Conservation (phyloP, 495 filamentous ascomycete species). For the Penicillium mononematosum region DNA sequence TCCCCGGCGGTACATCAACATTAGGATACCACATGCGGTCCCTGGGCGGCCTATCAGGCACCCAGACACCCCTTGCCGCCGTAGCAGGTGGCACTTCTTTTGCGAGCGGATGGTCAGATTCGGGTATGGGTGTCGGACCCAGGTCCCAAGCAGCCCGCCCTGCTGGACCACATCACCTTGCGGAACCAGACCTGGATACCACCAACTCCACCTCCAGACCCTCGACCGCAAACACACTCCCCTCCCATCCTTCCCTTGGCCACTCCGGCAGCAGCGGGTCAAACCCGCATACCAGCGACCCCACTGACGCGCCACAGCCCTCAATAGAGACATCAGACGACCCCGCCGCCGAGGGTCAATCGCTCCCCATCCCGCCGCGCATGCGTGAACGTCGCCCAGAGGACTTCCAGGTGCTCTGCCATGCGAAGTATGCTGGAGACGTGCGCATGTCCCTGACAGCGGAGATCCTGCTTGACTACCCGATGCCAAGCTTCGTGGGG, state of each 20-base stretch:
- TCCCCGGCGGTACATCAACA: slow-evolving; percentile 83
- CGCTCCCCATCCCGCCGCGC: slow-evolving; percentile 35
- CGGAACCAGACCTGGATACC: slow-evolving; percentile 35
- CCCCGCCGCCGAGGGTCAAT: slow-evolving; percentile 24
- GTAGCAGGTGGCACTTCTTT: slow-evolving; percentile 69
- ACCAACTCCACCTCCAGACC: slow-evolving; percentile 43
- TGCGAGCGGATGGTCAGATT: slow-evolving; percentile 51
- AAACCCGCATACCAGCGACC: slow-evolving; percentile 23
- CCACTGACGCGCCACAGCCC: slow-evolving; percentile 24
- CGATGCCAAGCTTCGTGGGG: slow-evolving; percentile 93
- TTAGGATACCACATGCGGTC: slow-evolving; percentile 86
- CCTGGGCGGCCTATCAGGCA: slow-evolving; percentile 70
- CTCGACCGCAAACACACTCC: slow-evolving; percentile 42
- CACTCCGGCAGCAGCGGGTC: slow-evolving; percentile 31
- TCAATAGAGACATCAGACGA: slow-evolving; percentile 29
- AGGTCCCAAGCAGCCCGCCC: slow-evolving; percentile 18
- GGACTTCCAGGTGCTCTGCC: slow-evolving; percentile 87
- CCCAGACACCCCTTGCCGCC: slow-evolving; percentile 81
- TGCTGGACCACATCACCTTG: slow-evolving; percentile 16
- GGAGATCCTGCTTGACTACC: slow-evolving; percentile 94
- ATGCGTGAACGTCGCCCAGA: slow-evolving; percentile 44
- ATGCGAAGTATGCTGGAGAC: slow-evolving; percentile 82
- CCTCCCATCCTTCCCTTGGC: slow-evolving; percentile 34
- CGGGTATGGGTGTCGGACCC: slow-evolving; percentile 25
- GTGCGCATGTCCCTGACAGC: slow-evolving; percentile 84